Conservation (phyloP, 352 stramenopile species). For the Globisporangium cylindrosporum region DNA sequence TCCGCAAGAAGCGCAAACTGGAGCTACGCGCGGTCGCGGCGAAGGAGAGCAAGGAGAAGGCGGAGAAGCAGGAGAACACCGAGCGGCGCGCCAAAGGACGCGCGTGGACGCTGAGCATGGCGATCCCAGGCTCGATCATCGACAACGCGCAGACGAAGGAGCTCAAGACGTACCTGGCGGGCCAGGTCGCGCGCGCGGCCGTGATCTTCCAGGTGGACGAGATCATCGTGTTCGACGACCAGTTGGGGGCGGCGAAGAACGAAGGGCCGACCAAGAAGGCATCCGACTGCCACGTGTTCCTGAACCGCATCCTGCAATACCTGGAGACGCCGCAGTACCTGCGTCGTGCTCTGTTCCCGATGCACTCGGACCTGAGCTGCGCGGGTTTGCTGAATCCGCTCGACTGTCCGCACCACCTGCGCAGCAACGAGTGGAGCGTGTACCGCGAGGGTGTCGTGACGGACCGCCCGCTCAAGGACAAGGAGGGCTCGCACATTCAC, state of each 20-base stretch:
- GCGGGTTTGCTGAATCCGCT: constrained; percentile 95
- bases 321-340: constrained; percentile 98
- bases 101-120: constrained; percentile 94
- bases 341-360: constrained; percentile 94
- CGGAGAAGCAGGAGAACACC: constrained; percentile 26
- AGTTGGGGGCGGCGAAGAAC: constrained; percentile 62
- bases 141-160: constrained; percentile 97
- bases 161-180: constrained; percentile 94
- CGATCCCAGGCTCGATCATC: constrained; percentile 94
- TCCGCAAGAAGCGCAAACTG: constrained; percentile 69
- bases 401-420: constrained; percentile 96
- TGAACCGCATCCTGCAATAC: constrained; percentile 95
- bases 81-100: constrained; percentile 60
- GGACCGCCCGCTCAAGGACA: constrained; percentile 78
- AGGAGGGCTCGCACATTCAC: constrained; percentile 82
- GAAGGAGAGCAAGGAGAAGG: constrained; percentile 35
- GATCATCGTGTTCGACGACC: constrained; percentile 98
- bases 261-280: constrained; percentile 55
- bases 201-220: constrained; percentile 98
- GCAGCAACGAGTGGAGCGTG: constrained; percentile 90
- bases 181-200: constrained; percentile 95
- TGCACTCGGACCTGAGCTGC: constrained; percentile 97
- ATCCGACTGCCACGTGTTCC: constrained; percentile 82
- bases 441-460: constrained; percentile 93
- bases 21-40: constrained; percentile 43